phyloP scores from a whole-genome alignment of 345 rosid genomes.

The Eucalyptus polybractea region DNA sequence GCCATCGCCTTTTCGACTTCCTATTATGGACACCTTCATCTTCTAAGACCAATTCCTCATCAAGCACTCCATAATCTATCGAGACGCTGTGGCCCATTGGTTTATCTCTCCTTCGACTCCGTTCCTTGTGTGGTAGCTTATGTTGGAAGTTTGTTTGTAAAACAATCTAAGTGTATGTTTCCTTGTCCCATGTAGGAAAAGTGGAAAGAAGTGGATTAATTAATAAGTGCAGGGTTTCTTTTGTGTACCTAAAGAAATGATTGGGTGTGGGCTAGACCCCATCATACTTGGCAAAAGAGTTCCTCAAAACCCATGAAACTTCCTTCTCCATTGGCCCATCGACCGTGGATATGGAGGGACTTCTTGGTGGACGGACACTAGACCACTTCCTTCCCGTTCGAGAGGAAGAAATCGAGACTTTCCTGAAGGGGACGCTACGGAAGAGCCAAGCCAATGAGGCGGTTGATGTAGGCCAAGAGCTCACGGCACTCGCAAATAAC shows the following conservation, averaged over 20 bases:
- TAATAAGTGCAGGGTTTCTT: too few relatives aligned
- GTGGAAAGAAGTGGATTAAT: accelerated
- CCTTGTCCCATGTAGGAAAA: too few relatives aligned
- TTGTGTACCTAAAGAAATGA: too few relatives aligned
- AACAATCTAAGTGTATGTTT: too few relatives aligned
- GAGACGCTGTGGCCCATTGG: background rate
- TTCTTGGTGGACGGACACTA: background rate
- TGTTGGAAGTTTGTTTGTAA: background rate
- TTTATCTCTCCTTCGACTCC: background rate
- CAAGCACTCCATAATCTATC: background rate
- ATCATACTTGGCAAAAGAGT: background rate
- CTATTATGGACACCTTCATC: background rate
- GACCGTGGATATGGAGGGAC: background rate
- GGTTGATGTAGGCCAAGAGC: background rate
- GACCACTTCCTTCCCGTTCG: background rate
- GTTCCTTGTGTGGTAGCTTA: background rate
- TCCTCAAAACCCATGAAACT: background rate
- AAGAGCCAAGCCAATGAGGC: background rate
- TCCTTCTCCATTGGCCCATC: background rate
- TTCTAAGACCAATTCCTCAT: background rate
- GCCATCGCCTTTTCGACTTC: background rate
- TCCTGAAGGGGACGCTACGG: background rate
- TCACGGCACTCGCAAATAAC: background rate
- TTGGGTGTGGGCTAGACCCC: too few relatives aligned
- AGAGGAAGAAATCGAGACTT: background rate